phyloP scores from a whole-genome alignment of 768 basidiomycete species.

The Ramaria sp. region DNA sequence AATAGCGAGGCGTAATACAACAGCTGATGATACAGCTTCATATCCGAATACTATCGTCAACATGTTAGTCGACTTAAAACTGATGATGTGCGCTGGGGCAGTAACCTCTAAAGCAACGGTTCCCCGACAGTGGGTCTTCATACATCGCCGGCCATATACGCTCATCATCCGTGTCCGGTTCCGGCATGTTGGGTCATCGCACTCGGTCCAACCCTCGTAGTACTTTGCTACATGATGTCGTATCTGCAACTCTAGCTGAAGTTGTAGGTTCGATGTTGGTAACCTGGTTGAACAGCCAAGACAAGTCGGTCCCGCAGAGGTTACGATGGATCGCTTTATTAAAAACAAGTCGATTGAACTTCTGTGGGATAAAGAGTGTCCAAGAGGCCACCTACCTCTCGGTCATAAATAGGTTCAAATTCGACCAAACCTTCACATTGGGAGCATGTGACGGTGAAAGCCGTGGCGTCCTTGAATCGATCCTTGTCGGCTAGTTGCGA shows the following conservation, averaged over 20 bases:
- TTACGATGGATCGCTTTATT: conserved; percentile 55
- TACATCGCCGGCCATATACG: conserved; percentile 79
- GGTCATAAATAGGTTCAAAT: conserved; percentile 51
- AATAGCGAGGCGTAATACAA: conserved; percentile 77
- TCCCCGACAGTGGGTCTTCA: conserved; percentile 59
- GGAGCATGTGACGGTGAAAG: conserved; percentile 69
- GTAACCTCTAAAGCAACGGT: conserved; percentile 60
- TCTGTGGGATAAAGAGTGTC: no score
- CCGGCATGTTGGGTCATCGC: conserved; percentile 78
- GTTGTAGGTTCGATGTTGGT: conserved; percentile 51
- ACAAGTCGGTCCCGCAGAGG: conserved; percentile 57
- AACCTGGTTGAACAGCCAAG: conserved; percentile 44
- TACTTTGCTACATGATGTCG: conserved; percentile 66
- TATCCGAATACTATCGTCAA: conserved; percentile 63
- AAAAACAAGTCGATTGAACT: not conserved
- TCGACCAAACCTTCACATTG: conserved; percentile 50
- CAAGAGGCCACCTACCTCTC: conserved; percentile 36
- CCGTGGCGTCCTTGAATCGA: conserved; percentile 68
- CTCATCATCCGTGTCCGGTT: conserved; percentile 88
- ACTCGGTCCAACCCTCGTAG: conserved; percentile 84
- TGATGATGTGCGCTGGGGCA: not conserved
- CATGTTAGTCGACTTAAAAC: conserved; percentile 1
- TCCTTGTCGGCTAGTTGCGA: conserved; percentile 84
- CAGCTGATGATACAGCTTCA: conserved; percentile 81
- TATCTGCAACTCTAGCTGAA: conserved; percentile 83